Percentiles rank a stretch among this genome's conserved stretches.
These are phyloP conservation scores for Xylaria venustula DNA, from an alignment of 495 filamentous ascomycete species.

Conservation along the genomic window DNA sequence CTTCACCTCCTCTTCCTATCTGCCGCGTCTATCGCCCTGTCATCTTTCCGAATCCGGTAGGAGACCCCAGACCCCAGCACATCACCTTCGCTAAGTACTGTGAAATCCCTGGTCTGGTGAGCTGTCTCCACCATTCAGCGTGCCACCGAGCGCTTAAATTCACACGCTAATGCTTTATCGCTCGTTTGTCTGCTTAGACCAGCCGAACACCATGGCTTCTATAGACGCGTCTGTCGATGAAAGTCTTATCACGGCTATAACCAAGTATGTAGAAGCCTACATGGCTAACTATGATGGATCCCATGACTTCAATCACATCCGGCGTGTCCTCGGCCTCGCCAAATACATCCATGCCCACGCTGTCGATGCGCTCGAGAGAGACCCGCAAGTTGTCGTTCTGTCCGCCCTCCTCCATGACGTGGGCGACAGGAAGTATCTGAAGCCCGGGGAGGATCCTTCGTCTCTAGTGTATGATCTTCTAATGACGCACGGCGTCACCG, in stretches of 20 bases:
- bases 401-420: constrained; percentile 84
- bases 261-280: constrained; percentile 60
- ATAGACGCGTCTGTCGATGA: constrained; percentile 33
- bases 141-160: constrained; percentile 25
- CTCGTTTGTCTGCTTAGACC: not conserved
- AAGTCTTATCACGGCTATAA: constrained; percentile 48
- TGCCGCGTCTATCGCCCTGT: constrained; percentile 1
- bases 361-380: constrained; percentile 33
- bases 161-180: constrained; percentile 17
- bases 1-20: not conserved
- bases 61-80: not conserved
- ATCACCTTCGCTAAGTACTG: not conserved
- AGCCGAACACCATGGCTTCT: constrained; percentile 18
- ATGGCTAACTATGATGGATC: constrained; percentile 83
- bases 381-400: constrained; percentile 62
- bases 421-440: constrained; percentile 78
- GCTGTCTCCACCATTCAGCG: constrained; percentile 13
- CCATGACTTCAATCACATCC: constrained; percentile 81
- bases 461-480: constrained; percentile 60
- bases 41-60: not conserved
- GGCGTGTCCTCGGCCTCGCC: constrained; percentile 74
- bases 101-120: not conserved
- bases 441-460: constrained; percentile 47
- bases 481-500: constrained; percentile 49
- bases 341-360: constrained; percentile 54